Evolutionary conservation across 768 basidiomycete genomes (phyloP).

Genomic region (Kwoniella pini): DNA sequence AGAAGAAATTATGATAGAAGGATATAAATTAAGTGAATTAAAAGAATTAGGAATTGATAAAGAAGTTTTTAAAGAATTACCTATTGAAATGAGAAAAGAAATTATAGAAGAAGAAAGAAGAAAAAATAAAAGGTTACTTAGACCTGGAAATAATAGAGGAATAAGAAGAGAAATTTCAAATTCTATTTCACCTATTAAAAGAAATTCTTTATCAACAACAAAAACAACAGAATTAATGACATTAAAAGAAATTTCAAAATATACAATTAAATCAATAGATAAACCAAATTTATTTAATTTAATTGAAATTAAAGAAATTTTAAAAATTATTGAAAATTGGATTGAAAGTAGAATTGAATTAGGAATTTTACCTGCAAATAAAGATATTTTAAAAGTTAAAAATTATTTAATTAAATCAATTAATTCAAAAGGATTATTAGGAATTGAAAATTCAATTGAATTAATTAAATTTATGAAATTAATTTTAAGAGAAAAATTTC

Average conservation of each 20-base stretch:
- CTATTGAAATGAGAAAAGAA: conserved; percentile 69
- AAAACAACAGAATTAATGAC: background rate
- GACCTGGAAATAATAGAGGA: conserved; percentile 24
- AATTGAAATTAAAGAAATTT: conserved; percentile 70
- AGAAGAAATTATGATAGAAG: conserved; percentile 52
- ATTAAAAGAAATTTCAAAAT: background rate
- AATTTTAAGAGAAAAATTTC: conserved; percentile 63
- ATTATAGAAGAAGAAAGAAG: conserved; percentile 60
- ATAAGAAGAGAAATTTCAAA: conserved; percentile 23
- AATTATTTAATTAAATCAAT: conserved; percentile 71
- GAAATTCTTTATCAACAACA: background rate
- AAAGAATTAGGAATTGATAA: conserved; percentile 70
- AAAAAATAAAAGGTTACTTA: conserved; percentile 38
- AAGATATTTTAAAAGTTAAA: conserved; percentile 73
- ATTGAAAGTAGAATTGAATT: conserved; percentile 65
- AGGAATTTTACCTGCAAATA: conserved; percentile 67
- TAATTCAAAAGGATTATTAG: conserved; percentile 65
- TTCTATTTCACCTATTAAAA: conserved; percentile 34
- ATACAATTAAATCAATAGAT: conserved; percentile 14
- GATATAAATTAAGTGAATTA: conserved; percentile 62
- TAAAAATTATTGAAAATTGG: conserved; percentile 73
- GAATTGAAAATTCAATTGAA: conserved; percentile 68
- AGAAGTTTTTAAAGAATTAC: conserved; percentile 67
- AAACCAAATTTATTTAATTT: conserved; percentile 37
- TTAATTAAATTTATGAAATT: conserved; percentile 82